A percentile compares a stretch with the other conserved stretches of the same genome.
These are phyloP conservation scores for Pseudomonodictys pantanalensis DNA, from an alignment of 495 filamentous ascomycete species.

Conservation along the genomic window DNA sequence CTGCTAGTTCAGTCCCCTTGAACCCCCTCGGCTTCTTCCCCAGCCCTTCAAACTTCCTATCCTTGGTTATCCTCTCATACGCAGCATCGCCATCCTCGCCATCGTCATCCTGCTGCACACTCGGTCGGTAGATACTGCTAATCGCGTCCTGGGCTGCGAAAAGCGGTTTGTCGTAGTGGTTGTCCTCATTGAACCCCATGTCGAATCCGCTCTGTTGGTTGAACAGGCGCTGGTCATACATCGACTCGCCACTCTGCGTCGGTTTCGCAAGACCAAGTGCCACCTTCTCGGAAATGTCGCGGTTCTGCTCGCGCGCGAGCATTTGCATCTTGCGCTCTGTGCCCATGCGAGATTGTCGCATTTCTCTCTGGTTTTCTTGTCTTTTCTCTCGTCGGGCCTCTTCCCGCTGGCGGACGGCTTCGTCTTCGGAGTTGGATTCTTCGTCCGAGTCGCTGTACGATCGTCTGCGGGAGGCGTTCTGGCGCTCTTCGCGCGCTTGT, in stretches of 20 bases:
- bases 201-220: conserved; percentile 90
- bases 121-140: conserved; percentile 88
- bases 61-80: conserved; percentile 82
- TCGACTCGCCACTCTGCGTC: conserved; percentile 79
- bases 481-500: conserved; percentile 80
- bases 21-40: conserved; percentile 85
- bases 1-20: conserved; percentile 81
- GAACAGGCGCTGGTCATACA: conserved; percentile 96
- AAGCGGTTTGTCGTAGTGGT: conserved; percentile 93
- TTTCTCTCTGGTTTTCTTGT: conserved; percentile 79
- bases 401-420: conserved; percentile 67
- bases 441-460: conserved; percentile 18
- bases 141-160: conserved; percentile 97
- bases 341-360: conserved; percentile 94
- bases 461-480: conserved; percentile 6
- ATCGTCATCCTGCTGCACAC: conserved; percentile 64
- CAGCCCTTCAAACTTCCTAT: conserved; percentile 77
- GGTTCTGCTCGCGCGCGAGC: conserved; percentile 90
- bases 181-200: conserved; percentile 93
- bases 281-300: conserved; percentile 97
- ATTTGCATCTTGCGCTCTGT: conserved; percentile 84
- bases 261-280: conserved; percentile 94
- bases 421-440: conserved; percentile 60
- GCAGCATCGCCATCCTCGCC: conserved; percentile 80
- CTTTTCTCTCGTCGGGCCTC: conserved; percentile 70